Conservation (phyloP, 768 basidiomycete genomes). For the button mushroom (Agaricus bisporus) region DNA sequence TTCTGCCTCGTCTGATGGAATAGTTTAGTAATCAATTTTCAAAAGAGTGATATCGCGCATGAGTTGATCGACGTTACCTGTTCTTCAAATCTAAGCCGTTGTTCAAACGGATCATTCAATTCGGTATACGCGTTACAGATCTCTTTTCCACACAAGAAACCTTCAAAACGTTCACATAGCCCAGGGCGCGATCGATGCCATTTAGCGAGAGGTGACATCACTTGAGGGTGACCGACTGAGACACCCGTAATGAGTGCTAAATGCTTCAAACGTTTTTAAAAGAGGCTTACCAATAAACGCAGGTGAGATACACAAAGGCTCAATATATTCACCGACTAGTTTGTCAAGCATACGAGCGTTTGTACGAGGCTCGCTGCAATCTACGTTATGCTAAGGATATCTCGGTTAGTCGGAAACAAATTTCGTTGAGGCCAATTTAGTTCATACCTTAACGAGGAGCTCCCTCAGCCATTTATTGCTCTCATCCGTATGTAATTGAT, state of each 20-base stretch:
- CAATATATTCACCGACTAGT: conserved; percentile 98
- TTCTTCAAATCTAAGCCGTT: conserved; percentile 93
- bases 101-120: conserved; percentile 98
- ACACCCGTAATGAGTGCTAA: conserved; percentile 4
- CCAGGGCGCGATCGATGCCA: conserved; percentile 97
- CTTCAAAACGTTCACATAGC: conserved; percentile 97
- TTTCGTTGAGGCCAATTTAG: not conserved
- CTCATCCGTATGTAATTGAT: conserved; percentile 80
- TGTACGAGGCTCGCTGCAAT: conserved; percentile 93
- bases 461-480: conserved; percentile 86
- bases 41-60: not conserved
- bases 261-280: not conserved
- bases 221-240: conserved; percentile 93
- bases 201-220: conserved; percentile 99
- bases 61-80: conserved; percentile 40
- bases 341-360: conserved; percentile 95
- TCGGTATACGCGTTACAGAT: conserved; percentile 99
- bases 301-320: conserved; percentile 93
- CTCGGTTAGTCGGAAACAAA: not conserved
- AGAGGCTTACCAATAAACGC: conserved; percentile 76
- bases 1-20: conserved; percentile 70
- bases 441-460: conserved; percentile 71
- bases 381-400: conserved; percentile 75
- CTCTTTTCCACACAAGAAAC: conserved; percentile 97
- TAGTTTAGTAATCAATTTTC: not conserved